Evolutionary conservation across 2,329 filamentous ascomycete genomes (phyloP).

Genomic region (Trichoderma polysporum): DNA sequence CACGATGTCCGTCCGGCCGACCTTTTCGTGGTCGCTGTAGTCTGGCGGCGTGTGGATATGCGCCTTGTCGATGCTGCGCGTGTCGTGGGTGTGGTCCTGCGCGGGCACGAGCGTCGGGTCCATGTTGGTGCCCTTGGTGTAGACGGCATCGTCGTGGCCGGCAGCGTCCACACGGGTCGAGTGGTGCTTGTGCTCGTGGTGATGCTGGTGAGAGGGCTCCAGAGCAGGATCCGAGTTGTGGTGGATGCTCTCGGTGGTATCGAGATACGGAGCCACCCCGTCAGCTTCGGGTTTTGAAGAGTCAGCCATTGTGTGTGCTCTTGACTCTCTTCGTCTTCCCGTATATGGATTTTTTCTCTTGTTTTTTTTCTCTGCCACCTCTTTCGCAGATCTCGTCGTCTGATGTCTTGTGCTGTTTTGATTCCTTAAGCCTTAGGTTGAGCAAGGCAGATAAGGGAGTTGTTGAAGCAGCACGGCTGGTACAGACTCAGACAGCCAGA

Average conservation of each 20-base stretch:
- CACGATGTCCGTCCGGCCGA: constrained; percentile 32
- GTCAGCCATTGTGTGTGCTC: constrained; percentile 14
- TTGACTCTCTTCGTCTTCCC: not conserved
- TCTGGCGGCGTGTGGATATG: constrained; percentile 34
- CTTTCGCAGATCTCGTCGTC: not conserved
- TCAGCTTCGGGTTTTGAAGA: not conserved
- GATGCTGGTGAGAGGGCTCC: constrained; percentile 43
- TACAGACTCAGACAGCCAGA: not conserved
- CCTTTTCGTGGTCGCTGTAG: constrained; percentile 43
- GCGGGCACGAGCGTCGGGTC: constrained; percentile 38
- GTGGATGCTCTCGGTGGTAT: constrained; percentile 23
- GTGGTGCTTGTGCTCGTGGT: constrained; percentile 46
- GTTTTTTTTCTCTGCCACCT: not conserved
- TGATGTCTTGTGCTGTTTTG: too few relatives aligned
- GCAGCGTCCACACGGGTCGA: constrained; percentile 35
- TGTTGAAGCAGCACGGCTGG: constrained; percentile 3
- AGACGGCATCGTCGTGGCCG: constrained; percentile 45
- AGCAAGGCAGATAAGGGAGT: not conserved
- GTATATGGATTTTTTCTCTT: not conserved
- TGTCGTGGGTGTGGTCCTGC: constrained; percentile 32
- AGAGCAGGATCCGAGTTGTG: constrained; percentile 36
- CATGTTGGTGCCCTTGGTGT: constrained; percentile 43
- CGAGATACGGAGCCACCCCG: constrained; percentile 6
- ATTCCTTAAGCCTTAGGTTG: not conserved
- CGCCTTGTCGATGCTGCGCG: constrained; percentile 37